Conservation (phyloP, 2,329 filamentous ascomycete genomes). For the Beauveria pseudobassiana region DNA sequence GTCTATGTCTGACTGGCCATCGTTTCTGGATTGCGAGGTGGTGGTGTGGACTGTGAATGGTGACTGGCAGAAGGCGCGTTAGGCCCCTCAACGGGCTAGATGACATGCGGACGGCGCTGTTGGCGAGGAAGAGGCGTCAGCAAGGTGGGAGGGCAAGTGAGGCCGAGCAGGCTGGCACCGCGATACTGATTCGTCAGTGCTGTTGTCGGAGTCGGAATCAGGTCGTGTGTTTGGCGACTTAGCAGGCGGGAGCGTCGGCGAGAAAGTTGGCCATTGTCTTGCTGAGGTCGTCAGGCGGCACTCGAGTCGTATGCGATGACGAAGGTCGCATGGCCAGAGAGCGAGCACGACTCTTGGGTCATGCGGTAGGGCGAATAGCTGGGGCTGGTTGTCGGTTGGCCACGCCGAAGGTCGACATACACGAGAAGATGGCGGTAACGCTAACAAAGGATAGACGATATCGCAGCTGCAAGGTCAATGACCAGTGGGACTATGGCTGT, state of each 20-base stretch:
- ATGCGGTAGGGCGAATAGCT: neutral
- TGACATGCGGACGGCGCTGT: neutral
- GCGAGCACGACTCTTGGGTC: neutral
- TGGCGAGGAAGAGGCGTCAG: neutral
- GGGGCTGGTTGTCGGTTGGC: neutral
- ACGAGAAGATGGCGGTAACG: neutral
- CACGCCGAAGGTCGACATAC: neutral
- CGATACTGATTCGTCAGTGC: neutral
- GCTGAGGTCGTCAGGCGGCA: neutral
- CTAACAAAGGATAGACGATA: neutral
- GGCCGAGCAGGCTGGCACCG: neutral
- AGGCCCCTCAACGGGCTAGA: neutral
- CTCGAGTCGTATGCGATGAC: neutral
- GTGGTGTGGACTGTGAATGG: neutral
- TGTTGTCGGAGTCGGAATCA: neutral
- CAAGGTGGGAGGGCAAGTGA: neutral
- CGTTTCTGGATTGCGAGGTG: neutral
- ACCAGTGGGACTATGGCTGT: neutral
- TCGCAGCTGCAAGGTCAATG: neutral
- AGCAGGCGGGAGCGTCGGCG: neutral
- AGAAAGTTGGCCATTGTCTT: neutral
- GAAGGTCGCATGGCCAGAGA: slow-evolving; percentile 15
- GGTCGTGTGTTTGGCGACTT: neutral
- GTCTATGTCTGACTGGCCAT: slow-evolving; percentile 17
- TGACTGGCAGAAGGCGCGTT: neutral